phyloP scores from a whole-genome alignment of 805 yeast genomes.

The Jamesozyma jinghongensis region DNA sequence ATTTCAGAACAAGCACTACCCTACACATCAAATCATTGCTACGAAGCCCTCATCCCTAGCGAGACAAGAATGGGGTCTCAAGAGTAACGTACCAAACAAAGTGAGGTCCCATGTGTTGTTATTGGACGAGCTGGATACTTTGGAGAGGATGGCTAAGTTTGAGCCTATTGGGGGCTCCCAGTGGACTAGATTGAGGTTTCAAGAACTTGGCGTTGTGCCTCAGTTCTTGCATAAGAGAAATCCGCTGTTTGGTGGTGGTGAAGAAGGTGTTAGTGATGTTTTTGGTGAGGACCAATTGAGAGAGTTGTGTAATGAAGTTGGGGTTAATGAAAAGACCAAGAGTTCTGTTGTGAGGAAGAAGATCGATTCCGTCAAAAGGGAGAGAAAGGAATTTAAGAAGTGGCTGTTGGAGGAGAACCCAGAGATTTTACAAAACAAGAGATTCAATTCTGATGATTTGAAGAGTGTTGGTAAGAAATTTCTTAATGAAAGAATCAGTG shows the following conservation, averaged over 20 bases:
- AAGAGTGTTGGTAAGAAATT: constrained; percentile 35
- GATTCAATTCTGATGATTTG: constrained; percentile 28
- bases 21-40: constrained; percentile 66
- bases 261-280: background rate
- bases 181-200: constrained; percentile 56
- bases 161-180: constrained; percentile 50
- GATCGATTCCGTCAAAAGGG: constrained; percentile 5
- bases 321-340: constrained; percentile 5
- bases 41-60: constrained; percentile 55
- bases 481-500: constrained; percentile 19
- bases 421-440: constrained; percentile 27
- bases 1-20: constrained; percentile 28
- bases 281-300: constrained; percentile 6
- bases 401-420: constrained; percentile 49
- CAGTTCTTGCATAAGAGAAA: constrained; percentile 20
- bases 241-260: constrained; percentile 28
- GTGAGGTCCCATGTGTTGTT: constrained; percentile 51
- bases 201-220: constrained; percentile 50
- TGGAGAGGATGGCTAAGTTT: constrained; percentile 59
- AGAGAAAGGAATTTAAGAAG: constrained; percentile 42
- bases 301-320: constrained; percentile 5
- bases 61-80: constrained; percentile 70
- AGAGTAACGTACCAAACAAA: constrained; percentile 57
- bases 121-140: constrained; percentile 57
- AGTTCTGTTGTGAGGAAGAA: background rate